Evolutionary conservation across 2,329 filamentous ascomycete species (phyloP).

Genomic region (Monosporascus sp.): DNA sequence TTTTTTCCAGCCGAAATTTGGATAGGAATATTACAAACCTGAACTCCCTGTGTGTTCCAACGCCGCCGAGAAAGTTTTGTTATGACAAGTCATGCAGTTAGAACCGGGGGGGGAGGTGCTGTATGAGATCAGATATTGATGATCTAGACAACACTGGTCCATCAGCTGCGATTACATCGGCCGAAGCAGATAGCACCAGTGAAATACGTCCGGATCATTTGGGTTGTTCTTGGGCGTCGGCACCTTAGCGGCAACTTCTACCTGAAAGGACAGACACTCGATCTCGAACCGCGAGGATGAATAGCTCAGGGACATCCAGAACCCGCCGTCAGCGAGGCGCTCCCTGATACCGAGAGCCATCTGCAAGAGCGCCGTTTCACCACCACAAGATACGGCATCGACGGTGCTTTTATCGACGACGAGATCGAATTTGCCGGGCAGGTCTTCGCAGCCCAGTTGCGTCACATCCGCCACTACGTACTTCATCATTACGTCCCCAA

Average conservation of each 20-base stretch:
- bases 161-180: conserved; percentile 13
- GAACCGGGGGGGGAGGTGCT: too few relatives aligned
- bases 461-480: conserved; percentile 44
- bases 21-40: too few relatives aligned
- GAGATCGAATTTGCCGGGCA: conserved; percentile 30
- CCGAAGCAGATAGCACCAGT: conserved; percentile 41
- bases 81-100: too few relatives aligned
- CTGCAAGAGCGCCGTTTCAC: conserved; percentile 28
- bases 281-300: conserved; percentile 37
- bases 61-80: too few relatives aligned
- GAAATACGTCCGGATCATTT: conserved; percentile 42
- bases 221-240: conserved; percentile 34
- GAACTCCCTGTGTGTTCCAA: too few relatives aligned
- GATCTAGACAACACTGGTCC: neutral
- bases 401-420: conserved; percentile 46
- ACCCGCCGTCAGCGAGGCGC: conserved; percentile 30
- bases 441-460: conserved; percentile 20
- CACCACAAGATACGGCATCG: conserved; percentile 44
- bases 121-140: neutral
- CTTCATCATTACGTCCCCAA: conserved; percentile 39
- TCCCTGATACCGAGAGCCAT: conserved; percentile 35
- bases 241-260: conserved; percentile 37
- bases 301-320: conserved; percentile 47
- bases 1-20: too few relatives aligned
- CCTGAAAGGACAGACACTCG: conserved; percentile 34